phyloP scores from a whole-genome alignment of 441 rosid species.

The California macrophylla region DNA sequence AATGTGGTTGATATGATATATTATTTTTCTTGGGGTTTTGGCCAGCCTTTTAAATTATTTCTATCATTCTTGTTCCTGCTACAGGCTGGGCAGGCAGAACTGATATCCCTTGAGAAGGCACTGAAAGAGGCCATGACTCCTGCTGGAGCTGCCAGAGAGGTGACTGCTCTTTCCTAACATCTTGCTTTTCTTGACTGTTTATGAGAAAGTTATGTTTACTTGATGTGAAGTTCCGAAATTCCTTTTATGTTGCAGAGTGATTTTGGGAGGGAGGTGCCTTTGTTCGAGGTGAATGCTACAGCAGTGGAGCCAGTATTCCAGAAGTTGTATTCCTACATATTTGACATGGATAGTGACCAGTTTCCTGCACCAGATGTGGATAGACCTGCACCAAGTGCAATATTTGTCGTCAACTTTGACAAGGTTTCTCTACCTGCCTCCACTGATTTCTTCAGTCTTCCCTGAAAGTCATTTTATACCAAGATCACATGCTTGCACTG shows the following conservation, averaged over 20 bases:
- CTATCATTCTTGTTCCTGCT: conserved; percentile 9
- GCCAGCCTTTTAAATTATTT: background rate
- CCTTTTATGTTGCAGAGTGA: conserved; percentile 37
- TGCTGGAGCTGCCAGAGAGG: conserved; percentile 87
- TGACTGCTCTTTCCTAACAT: conserved; percentile 11
- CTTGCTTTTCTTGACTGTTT: background rate
- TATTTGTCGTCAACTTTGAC: conserved; percentile 82
- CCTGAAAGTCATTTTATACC: background rate
- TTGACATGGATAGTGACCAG: conserved; percentile 47
- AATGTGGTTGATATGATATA: too few relatives aligned
- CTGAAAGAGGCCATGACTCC: conserved; percentile 71
- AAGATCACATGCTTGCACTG: background rate
- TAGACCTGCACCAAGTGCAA: conserved; percentile 74
- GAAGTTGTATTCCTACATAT: conserved; percentile 62
- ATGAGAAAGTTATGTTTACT: conserved; percentile 2
- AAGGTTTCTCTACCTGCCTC: conserved; percentile 45
- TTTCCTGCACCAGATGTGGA: conserved; percentile 43
- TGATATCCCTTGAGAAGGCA: conserved; percentile 82
- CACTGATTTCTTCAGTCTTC: conserved; percentile 10
- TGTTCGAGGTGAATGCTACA: conserved; percentile 86
- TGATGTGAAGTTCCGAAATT: conserved; percentile 11
- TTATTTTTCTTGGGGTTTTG: background rate
- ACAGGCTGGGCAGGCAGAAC: conserved; percentile 80
- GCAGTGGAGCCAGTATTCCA: conserved; percentile 70
- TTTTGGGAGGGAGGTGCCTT: conserved; percentile 82